Base-by-base conservation (phyloP, 2,329 filamentous ascomycete genomes). In the Rutstroemia sp. region DNA sequence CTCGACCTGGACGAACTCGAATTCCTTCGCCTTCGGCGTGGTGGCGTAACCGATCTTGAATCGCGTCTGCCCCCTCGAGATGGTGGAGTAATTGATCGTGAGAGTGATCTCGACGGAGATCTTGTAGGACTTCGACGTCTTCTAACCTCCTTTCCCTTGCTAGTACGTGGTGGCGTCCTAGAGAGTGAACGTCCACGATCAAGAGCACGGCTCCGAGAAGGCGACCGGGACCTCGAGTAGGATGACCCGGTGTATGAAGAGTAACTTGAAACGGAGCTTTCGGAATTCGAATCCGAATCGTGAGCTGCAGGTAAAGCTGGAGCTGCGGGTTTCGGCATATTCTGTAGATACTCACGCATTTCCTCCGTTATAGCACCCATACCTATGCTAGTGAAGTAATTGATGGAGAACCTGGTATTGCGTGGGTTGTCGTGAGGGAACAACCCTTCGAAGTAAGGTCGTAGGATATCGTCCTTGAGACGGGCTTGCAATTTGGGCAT, bases 331-430 rank as follows among this genome's bases (percentile, higher is more conserved):
- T 95, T 94, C 12, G 92, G 92, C 72, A 95, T 83, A 68, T 91
- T 96, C 70, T 92, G 88, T 56, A 99, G 79, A 69, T 87, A 85
- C 67, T 95, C 90, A 71, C 94, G 86, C 90, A 96, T 95, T 63
- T 91, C 88, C 70, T 99, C 94, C 2, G 94, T 99, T 60, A 99
- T 79, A 23, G 83, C 84, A 69, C 94, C 94, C 88, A 99, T 95
- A 58, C 92, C 91, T 66, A 99, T 95, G 67, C 91, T 94, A 9
- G 94, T 99, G 72, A 99, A 97, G 79, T 96, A 99, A 74, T 99
- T 99, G 84, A 99, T 96, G 51, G 92, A 90, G 77, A 99, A 99
- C 54, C 92, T 85, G 41, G 92, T 91, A 72, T 96, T 94, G 69
- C 89, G 86, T 23, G 91, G 83, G 67, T 91, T 90, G 70, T 97